Conservation (phyloP, 305 asterid species). For the Fraxinus platypoda region DNA sequence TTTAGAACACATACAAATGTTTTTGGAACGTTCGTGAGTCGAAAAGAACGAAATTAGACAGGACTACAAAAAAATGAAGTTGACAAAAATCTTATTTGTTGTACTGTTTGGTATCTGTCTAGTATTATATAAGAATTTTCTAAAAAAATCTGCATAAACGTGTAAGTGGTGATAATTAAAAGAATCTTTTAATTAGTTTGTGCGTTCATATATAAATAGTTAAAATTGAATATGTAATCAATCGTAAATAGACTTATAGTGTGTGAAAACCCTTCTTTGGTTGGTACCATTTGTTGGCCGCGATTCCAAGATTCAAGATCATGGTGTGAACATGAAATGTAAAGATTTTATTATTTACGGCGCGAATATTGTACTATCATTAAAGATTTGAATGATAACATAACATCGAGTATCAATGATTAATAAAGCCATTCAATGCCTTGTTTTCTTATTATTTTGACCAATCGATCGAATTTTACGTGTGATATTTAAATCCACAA, state of each 20-base stretch:
- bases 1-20: neutral
- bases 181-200: neutral
- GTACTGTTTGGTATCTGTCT: too few species aligned
- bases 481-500: neutral
- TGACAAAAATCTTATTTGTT: neutral
- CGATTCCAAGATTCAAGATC: conserved; percentile 9
- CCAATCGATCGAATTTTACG: neutral
- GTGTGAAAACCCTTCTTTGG: neutral
- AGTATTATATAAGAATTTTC: too few species aligned
- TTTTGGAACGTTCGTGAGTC: neutral
- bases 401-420: neutral
- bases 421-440: neutral
- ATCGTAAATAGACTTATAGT: neutral
- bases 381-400: neutral
- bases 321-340: conserved; percentile 18
- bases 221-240: neutral
- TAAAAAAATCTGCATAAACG: neutral
- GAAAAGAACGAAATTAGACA: neutral
- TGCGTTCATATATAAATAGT: neutral
- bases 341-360: neutral
- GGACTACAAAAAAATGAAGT: neutral
- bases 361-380: neutral
- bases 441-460: neutral
- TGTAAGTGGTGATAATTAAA: neutral
- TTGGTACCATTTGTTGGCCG: neutral